phyloP scores from a whole-genome alignment of 2,329 filamentous ascomycete species.

The Xylaria sp. region DNA sequence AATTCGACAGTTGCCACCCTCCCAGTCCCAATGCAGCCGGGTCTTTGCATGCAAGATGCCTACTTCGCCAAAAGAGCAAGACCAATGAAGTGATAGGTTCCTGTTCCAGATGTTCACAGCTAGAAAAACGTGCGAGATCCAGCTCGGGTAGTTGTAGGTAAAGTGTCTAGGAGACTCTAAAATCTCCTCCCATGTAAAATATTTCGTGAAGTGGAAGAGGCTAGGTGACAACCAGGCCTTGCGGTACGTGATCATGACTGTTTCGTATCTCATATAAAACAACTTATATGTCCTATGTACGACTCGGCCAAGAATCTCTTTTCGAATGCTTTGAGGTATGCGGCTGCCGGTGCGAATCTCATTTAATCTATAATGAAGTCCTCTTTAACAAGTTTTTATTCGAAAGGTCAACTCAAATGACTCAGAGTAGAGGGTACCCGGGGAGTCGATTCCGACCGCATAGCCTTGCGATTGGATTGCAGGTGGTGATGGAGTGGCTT shows the following conservation, averaged over 20 bases:
- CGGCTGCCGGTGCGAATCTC: not conserved
- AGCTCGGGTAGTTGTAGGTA: conserved; percentile 14
- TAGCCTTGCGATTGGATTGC: not conserved
- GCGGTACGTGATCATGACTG: conserved; percentile 18
- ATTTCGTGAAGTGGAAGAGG: not conserved
- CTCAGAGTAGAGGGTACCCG: not conserved
- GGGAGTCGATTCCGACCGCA: not conserved
- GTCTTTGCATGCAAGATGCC: conserved; percentile 37
- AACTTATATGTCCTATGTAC: conserved; percentile 19
- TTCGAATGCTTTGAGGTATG: conserved; percentile 5
- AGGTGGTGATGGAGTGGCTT: not conserved
- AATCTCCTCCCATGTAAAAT: not conserved
- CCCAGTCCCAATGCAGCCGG: conserved; percentile 37
- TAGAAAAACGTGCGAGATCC: conserved; percentile 10
- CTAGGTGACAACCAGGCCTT: not conserved
- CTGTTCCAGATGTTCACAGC: conserved; percentile 15
- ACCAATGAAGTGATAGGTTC: conserved; percentile 19
- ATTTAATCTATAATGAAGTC: not conserved
- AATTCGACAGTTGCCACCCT: conserved; percentile 37
- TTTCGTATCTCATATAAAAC: conserved; percentile 30
- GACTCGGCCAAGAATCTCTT: not conserved
- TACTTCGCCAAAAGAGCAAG: conserved; percentile 20
- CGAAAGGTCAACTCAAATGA: not conserved
- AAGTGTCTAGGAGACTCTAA: conserved; percentile 9
- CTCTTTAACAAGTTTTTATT: not conserved